Conservation (phyloP, 305 asterid species). For the Solanum hybrid region DNA sequence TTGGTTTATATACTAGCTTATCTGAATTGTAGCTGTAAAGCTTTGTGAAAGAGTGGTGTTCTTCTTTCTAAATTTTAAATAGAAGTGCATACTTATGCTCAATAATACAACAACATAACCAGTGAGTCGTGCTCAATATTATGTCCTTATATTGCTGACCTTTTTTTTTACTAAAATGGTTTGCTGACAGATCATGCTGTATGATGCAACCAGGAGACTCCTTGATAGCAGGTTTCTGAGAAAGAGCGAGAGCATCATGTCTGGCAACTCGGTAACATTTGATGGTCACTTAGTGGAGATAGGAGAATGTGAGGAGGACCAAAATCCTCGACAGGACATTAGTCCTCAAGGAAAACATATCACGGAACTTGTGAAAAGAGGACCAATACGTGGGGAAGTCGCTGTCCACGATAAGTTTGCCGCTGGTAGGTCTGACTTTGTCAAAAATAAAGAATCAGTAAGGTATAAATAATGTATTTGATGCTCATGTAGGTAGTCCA, state of each 20-base stretch:
- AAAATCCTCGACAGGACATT: slow-evolving; percentile 28
- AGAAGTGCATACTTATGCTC: background rate
- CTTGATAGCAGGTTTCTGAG: slow-evolving; percentile 57
- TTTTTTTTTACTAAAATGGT: background rate
- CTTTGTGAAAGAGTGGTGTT: background rate
- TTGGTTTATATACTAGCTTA: background rate
- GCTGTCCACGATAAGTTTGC: slow-evolving; percentile 15
- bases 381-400: slow-evolving; percentile 12
- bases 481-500: slow-evolving; percentile 5
- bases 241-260: slow-evolving; percentile 43
- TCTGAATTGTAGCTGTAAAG: background rate
- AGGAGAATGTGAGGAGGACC: slow-evolving; percentile 44
- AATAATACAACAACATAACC: background rate
- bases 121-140: background rate
- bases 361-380: slow-evolving; percentile 19
- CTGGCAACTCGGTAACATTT: slow-evolving; percentile 52
- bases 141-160: background rate
- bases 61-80: background rate
- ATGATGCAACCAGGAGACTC: slow-evolving; percentile 50
- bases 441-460: background rate
- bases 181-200: slow-evolving; percentile 48
- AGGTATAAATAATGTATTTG: background rate
- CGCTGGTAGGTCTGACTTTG: slow-evolving; percentile 29
- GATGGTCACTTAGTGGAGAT: slow-evolving; percentile 67
- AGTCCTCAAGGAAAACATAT: slow-evolving; percentile 21